Evolutionary conservation across 2,329 filamentous ascomycete species (phyloP).

Genomic region (Fusarium oxysporum): DNA sequence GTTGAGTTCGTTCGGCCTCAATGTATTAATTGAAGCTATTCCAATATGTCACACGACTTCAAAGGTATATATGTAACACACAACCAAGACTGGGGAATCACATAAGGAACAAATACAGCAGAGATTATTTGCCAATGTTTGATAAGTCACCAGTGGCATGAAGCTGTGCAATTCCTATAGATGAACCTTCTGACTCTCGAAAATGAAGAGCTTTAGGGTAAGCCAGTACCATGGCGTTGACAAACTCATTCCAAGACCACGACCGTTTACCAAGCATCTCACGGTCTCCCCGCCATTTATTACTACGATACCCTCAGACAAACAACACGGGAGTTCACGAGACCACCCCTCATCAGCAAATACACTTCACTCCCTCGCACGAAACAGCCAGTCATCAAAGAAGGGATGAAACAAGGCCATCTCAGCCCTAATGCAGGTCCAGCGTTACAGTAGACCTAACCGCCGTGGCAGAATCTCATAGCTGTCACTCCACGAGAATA

Average conservation of each 20-base stretch:
- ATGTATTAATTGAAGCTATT: background rate
- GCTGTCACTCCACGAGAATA: background rate
- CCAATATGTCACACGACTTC: background rate
- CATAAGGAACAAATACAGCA: fast-evolving
- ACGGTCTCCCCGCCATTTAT: constrained; percentile 17
- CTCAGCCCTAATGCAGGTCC: constrained; percentile 22
- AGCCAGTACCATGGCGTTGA: no score
- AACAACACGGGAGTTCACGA: background rate
- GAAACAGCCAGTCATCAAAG: constrained; percentile 3
- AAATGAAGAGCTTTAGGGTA: background rate
- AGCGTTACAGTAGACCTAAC: constrained; percentile 10
- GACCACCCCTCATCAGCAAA: constrained; percentile 3
- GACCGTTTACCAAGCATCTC: constrained; percentile 8
- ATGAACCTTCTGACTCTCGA: background rate
- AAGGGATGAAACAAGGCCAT: constrained; percentile 16
- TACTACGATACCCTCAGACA: background rate
- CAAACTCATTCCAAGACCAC: background rate
- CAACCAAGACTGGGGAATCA: fast-evolving
- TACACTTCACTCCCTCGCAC: background rate
- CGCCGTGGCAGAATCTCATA: constrained; percentile 16
- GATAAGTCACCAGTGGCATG: background rate
- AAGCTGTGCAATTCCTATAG: background rate
- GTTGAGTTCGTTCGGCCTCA: fast-evolving
- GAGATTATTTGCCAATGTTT: fast-evolving
- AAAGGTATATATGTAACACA: fast-evolving